A percentile compares a stretch with the other conserved stretches of the same genome.
Conservation (phyloP, 805 yeast genomes). For the Lipomyces mesembrius region DNA sequence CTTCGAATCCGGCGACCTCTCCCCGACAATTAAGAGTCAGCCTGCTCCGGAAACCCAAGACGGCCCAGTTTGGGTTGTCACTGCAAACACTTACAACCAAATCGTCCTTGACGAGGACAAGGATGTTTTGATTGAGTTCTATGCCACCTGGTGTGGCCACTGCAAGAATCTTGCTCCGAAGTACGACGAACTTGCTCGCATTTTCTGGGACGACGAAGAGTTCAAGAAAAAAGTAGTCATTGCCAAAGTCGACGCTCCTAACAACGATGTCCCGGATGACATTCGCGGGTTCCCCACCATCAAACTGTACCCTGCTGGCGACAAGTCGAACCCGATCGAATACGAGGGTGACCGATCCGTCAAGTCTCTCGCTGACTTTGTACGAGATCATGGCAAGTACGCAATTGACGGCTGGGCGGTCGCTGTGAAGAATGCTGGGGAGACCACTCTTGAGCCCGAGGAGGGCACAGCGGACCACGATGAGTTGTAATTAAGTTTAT, state of each 20-base stretch:
- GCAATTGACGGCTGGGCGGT: constrained; percentile 60
- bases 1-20: constrained; percentile 65
- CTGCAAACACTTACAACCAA: constrained; percentile 79
- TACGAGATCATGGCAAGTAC: constrained; percentile 68
- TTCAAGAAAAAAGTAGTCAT: constrained; percentile 63
- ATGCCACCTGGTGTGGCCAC: constrained; percentile 94
- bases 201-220: constrained; percentile 58
- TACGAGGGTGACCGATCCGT: constrained; percentile 76
- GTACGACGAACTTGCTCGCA: constrained; percentile 82
- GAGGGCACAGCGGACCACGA: constrained; percentile 39
- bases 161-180: constrained; percentile 89
- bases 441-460: constrained; percentile 38
- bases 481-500: constrained; percentile 34
- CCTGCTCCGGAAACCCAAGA: constrained; percentile 83
- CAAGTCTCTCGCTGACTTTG: constrained; percentile 69
- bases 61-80: constrained; percentile 69
- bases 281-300: constrained; percentile 93
- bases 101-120: constrained; percentile 66
- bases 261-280: constrained; percentile 78
- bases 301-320: constrained; percentile 86
- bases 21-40: constrained; percentile 81
- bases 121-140: constrained; percentile 76
- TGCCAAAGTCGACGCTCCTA: constrained; percentile 88
- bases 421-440: constrained; percentile 39
- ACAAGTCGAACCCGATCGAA: constrained; percentile 64